Base-by-base conservation (phyloP, 2,329 filamentous ascomycete species). In the Metarhizium anisopliae region DNA sequence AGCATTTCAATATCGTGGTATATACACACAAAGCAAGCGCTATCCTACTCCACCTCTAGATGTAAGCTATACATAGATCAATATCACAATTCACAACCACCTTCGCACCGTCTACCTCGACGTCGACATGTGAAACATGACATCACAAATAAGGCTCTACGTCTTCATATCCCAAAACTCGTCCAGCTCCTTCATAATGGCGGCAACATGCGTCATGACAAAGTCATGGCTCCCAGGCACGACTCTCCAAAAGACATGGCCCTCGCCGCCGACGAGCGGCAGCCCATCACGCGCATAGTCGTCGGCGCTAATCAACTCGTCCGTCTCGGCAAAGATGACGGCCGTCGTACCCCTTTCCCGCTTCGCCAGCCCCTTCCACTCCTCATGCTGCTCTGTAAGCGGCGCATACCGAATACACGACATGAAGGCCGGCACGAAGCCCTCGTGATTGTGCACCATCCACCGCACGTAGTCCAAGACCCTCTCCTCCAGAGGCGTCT, bases 361-460 rank as follows among this genome's bases (percentile, higher is more conserved):
- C 53, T 61, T 60, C 1, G 74, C 72, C 6, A 86, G 68, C 56
- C 68, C 66, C 43, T 64, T 64, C 79, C 80, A 85, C 36, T 72
- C 72, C 20, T 72, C 72, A 18, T 80, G 72, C 68, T 83, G 78
- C 11, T 72, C 74, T 53, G 76, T 74, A 55, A 85, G 70, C 10
- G 81, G 81, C 11, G 77, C 79, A 60, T 77, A 69, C 49, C 76
- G 74, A 55, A 85, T 73, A 50, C 78, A 80, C 51, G 77, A 80
- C 72, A 83, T 79, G 65, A 85, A 85, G 8, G 81, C 76, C 7
- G 75, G 75, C 13, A 85, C 75, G 65, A 85, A 85, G 11, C 82
- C 83, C 7, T 66, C 60, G 66, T 85, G 82, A 62, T 80, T 61
- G 8, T 70, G 63, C 7, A 84, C 70, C 71, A 83, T 81, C 83